Evolutionary conservation across 352 stramenopile genomes (phyloP).

Genomic region (Globisporangium recalcitrans): DNA sequence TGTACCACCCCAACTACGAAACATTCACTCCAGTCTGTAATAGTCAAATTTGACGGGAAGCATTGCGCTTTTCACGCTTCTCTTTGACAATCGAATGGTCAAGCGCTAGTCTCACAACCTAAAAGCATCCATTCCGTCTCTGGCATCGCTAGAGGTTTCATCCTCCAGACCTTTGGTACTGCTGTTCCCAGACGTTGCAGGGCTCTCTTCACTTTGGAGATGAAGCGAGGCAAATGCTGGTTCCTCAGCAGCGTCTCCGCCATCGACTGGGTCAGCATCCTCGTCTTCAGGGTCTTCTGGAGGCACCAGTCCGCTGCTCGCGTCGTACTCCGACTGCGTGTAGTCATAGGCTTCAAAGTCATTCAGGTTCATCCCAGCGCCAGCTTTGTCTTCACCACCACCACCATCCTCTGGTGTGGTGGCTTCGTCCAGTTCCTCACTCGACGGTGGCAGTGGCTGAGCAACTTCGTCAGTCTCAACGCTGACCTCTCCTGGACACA

Average conservation of each 20-base stretch:
- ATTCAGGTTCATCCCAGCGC: slow-evolving; percentile 14
- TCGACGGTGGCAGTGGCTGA: not conserved
- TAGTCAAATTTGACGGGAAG: too few relatives aligned
- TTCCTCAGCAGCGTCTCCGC: slow-evolving; percentile 1
- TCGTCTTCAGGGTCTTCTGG: slow-evolving; percentile 16
- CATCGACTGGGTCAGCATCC: too few relatives aligned
- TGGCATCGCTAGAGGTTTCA: not conserved
- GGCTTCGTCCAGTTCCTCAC: not conserved
- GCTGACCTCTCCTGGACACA: not conserved
- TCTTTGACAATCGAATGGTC: too few relatives aligned
- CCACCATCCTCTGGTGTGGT: not conserved
- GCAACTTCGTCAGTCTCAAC: not conserved
- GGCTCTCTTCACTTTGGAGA: not conserved
- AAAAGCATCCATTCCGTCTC: too few relatives aligned
- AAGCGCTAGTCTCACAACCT: too few relatives aligned
- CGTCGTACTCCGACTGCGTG: slow-evolving; percentile 16
- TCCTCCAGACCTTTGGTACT: not conserved
- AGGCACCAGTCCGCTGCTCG: slow-evolving; percentile 21
- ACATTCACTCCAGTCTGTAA: too few relatives aligned
- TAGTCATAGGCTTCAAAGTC: slow-evolving; percentile 27
- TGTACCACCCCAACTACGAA: too few relatives aligned
- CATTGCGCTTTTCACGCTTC: too few relatives aligned
- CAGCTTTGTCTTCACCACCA: not conserved
- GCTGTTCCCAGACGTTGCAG: not conserved
- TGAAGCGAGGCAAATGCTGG: not conserved